phyloP scores from a whole-genome alignment of 1,284 basidiomycete species.

The Tilletia caries region DNA sequence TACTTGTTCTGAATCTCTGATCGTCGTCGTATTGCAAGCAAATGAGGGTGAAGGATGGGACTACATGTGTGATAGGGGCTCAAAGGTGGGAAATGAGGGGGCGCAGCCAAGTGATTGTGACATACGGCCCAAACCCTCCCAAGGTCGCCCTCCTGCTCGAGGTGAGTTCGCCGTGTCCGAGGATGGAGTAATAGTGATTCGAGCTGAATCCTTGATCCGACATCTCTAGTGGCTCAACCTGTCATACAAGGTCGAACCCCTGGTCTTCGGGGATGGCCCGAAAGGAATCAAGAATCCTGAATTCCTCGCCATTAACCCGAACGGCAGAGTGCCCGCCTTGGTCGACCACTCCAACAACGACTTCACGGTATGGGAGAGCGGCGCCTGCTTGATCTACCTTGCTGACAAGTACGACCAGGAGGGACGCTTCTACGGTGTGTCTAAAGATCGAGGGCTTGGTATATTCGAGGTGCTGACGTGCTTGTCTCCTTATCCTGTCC shows the following conservation, averaged over 20 bases:
- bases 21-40: no score
- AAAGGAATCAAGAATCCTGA: conserved; percentile 45
- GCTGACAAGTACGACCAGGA: conserved; percentile 41
- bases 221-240: conserved; percentile 31
- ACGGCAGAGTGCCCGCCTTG: conserved; percentile 42
- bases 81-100: no score
- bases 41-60: no score
- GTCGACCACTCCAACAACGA: conserved; percentile 30
- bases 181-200: neutral
- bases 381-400: conserved; percentile 44
- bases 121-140: conserved; percentile 45
- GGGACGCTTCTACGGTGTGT: conserved; percentile 12
- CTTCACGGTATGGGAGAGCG: conserved; percentile 36
- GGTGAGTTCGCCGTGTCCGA: neutral
- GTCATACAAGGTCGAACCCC: conserved; percentile 34
- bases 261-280: conserved; percentile 40
- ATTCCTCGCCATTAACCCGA: conserved; percentile 40
- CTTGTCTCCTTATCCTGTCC: neutral
- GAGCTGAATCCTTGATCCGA: neutral
- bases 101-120: no score
- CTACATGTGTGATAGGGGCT: no score
- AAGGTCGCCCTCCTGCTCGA: conserved; percentile 43
- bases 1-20: no score
- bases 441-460: no score
- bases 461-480: conserved; percentile 16